Conservation (phyloP, 2,329 filamentous ascomycete genomes). For the Clarireedia sp. region DNA sequence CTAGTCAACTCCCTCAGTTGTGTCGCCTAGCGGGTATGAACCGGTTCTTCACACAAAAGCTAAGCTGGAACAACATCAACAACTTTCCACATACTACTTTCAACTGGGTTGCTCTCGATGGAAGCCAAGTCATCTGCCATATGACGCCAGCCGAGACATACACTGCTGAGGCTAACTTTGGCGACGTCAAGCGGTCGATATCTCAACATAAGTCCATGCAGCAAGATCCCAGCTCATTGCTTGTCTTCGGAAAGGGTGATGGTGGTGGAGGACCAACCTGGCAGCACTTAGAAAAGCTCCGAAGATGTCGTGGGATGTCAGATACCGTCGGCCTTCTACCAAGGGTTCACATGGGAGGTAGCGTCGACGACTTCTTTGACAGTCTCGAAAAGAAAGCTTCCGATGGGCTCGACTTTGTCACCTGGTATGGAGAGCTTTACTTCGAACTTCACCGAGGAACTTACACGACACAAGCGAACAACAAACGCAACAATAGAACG, state of each 20-base stretch:
- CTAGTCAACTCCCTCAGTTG: conserved; percentile 85
- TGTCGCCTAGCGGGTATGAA: conserved; percentile 93
- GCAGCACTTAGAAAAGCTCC: conserved; percentile 88
- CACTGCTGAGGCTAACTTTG: conserved; percentile 88
- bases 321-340: conserved; percentile 79
- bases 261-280: conserved; percentile 92
- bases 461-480: conserved; percentile 95
- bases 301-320: conserved; percentile 82
- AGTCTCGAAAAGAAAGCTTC: conserved; percentile 68
- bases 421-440: conserved; percentile 97
- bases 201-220: conserved; percentile 93
- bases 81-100: conserved; percentile 98
- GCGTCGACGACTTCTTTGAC: conserved; percentile 92
- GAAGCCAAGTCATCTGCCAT: conserved; percentile 93
- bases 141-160: conserved; percentile 97
- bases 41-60: conserved; percentile 93
- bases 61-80: conserved; percentile 99
- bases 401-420: conserved; percentile 61
- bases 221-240: conserved; percentile 79
- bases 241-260: conserved; percentile 95
- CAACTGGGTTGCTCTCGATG: conserved; percentile 95
- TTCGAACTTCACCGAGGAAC: conserved; percentile 96
- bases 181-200: conserved; percentile 83
- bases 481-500: conserved; percentile 88
- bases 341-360: conserved; percentile 78